Base-by-base conservation (phyloP, 768 basidiomycete species). In the Suillus clintonianus region DNA sequence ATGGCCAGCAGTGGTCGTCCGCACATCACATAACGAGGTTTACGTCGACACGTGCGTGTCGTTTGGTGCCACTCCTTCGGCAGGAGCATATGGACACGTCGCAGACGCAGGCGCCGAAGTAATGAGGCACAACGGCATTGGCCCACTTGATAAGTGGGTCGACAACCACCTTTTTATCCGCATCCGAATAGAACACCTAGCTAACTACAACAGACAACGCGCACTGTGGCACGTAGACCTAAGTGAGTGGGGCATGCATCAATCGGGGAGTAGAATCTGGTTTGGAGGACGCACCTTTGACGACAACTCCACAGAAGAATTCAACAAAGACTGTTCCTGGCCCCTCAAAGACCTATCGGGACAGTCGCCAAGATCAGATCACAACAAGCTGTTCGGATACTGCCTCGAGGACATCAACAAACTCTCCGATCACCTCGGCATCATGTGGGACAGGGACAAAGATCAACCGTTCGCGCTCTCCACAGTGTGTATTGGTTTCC, bases 391-490 rank as follows among this genome's bases (percentile, higher is more conserved):
- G 5, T 75, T 64, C 45, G 14, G 69, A 14, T 79, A 75, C 62
- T 59, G 62, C 59, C 61, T 70, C 15, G 62, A 41, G 1, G 80
- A 83, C 61, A 30, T 62, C 11, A 10, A 37, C 9, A 11, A 5
- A 2, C 36, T 37, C n/a, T 37, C 36, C 2, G 36, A 37, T 5
- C 2, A 7, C 9, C 70, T 80, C 14, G 75, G 79, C 1, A 71
- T 75, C 32, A 66, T 72, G 0, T 79, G 78, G 77, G 69, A 76
- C 37, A n/a, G 13, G 4, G 56, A 62, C 2, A 81, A 81, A 66
- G 71, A 72, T 32, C 59, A 67, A 15, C 69, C 65, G 0, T 81
- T 78, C 58, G 48, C 19, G 17, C 5, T 30, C 8, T 56, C 48
- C 1, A 63, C 71, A 2, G 42, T 59, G 13, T 81, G 71, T 65